Percentiles rank a stretch among this genome's conserved stretches.
Evolutionary conservation across 768 basidiomycete species (phyloP).

Genomic region (Melanogaster broomeanus): DNA sequence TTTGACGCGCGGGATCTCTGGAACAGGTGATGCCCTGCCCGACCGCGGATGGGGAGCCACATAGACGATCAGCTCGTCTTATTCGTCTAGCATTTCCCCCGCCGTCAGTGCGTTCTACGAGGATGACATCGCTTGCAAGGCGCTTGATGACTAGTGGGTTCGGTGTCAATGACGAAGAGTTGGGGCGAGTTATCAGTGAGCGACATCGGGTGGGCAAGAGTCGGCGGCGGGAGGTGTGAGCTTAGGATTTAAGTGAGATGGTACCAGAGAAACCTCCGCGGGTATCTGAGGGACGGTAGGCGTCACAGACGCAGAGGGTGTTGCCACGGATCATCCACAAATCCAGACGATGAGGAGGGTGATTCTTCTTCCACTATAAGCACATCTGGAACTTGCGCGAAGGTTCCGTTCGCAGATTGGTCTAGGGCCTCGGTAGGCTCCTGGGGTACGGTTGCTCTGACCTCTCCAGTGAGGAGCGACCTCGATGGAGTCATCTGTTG

Average conservation of each 20-base stretch:
- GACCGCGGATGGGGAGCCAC: constrained; percentile 70
- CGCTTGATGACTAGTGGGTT: constrained; percentile 19
- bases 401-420: not conserved
- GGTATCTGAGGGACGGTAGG: too few relatives aligned
- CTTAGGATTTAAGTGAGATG: not conserved
- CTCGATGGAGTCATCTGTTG: not conserved
- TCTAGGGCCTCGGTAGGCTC: constrained; percentile 11
- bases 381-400: not conserved
- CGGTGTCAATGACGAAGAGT: constrained; percentile 42
- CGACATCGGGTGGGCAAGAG: not conserved
- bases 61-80: constrained; percentile 77
- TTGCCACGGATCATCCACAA: not conserved
- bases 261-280: not conserved
- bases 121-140: constrained; percentile 23
- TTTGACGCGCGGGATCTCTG: constrained; percentile 12
- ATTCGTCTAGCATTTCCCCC: constrained; percentile 29
- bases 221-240: not conserved
- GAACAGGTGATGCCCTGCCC: constrained; percentile 10
- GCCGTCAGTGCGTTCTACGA: constrained; percentile 19
- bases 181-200: not conserved
- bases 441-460: not conserved
- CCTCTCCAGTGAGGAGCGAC: constrained; percentile 3
- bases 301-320: too few relatives aligned
- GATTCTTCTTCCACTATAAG: not conserved
- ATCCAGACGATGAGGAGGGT: too few relatives aligned